phyloP scores from a whole-genome alignment of 2,329 filamentous ascomycete species.

The Exophiala oligosperma region DNA sequence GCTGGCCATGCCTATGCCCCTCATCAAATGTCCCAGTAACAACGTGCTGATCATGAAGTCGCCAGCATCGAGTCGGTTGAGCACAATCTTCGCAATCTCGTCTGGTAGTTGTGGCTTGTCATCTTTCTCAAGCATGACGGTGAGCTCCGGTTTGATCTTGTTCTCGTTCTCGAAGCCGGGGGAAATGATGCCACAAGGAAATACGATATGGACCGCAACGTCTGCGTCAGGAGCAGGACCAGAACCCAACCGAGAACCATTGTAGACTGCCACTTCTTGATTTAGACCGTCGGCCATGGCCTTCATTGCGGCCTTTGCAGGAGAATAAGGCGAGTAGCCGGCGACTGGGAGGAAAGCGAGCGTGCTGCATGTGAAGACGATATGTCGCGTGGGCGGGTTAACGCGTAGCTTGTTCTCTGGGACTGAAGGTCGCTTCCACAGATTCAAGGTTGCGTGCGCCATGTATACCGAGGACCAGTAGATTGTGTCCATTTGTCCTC shows the following conservation, averaged over 20 bases:
- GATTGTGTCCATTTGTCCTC: constrained; percentile 86
- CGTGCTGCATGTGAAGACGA: constrained; percentile 83
- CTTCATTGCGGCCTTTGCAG: constrained; percentile 81
- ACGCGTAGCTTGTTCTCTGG: constrained; percentile 26
- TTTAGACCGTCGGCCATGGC: constrained; percentile 78
- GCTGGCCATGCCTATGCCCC: constrained; percentile 58
- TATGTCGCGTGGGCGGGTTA: constrained; percentile 61
- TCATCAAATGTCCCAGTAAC: constrained; percentile 71
- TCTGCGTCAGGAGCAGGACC: constrained; percentile 55
- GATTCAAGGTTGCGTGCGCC: constrained; percentile 72
- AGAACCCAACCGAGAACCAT: constrained; percentile 53
- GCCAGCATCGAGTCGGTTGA: constrained; percentile 75
- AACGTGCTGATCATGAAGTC: constrained; percentile 77
- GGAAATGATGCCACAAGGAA: constrained; percentile 78
- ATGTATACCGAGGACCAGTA: constrained; percentile 87
- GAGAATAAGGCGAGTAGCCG: constrained; percentile 82
- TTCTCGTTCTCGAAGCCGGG: constrained; percentile 77
- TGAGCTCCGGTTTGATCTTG: constrained; percentile 75
- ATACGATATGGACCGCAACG: constrained; percentile 78
- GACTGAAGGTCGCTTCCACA: constrained; percentile 62
- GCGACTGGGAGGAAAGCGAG: constrained; percentile 73
- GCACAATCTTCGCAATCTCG: constrained; percentile 68
- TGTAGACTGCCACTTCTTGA: constrained; percentile 85
- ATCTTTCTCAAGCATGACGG: constrained; percentile 74
- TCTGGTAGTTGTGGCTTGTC: constrained; percentile 79